These are phyloP conservation scores for Aspergillus nanangensis DNA, from an alignment of 495 filamentous ascomycete genomes.

Conservation along the genomic window DNA sequence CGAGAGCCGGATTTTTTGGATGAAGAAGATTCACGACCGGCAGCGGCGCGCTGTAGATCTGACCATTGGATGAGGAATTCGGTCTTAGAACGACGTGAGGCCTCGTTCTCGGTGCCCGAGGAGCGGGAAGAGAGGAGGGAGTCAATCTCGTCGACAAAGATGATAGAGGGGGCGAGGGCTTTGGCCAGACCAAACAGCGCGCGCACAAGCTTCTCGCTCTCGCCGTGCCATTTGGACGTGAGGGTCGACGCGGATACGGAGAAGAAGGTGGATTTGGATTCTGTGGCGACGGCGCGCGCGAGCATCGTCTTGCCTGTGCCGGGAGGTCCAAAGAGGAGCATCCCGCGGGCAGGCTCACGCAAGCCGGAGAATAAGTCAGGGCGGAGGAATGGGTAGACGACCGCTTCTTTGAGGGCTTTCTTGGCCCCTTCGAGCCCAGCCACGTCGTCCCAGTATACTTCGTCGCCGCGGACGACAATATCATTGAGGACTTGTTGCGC, in stretches of 20 bases:
- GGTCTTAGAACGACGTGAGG: constrained; percentile 91
- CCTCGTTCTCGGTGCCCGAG: constrained; percentile 84
- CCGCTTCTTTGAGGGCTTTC: constrained; percentile 87
- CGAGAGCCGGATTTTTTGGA: constrained; percentile 25
- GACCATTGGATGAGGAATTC: constrained; percentile 99
- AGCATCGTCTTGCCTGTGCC: constrained; percentile 99
- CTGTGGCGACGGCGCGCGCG: constrained; percentile 89
- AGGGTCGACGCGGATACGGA: constrained; percentile 91
- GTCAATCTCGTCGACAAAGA: constrained; percentile 99
- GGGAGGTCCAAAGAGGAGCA: constrained; percentile 94
- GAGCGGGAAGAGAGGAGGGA: constrained; percentile 83
- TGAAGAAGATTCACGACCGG: constrained; percentile 61
- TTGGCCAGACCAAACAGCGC: constrained; percentile 91
- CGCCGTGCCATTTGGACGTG: constrained; percentile 94
- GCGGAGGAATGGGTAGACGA: constrained; percentile 95
- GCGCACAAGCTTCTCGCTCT: constrained; percentile 93
- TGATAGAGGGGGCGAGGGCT: constrained; percentile 87
- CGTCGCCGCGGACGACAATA: constrained; percentile 90
- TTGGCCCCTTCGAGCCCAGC: constrained; percentile 90
- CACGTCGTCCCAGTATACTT: constrained; percentile 93
- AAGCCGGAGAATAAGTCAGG: constrained; percentile 95
- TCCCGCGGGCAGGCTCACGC: constrained; percentile 88
- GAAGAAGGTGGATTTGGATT: constrained; percentile 94
- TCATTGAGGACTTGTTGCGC: constrained; percentile 93
- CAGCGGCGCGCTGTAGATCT: constrained; percentile 86